Conservation (phyloP, 2,329 filamentous ascomycete species). For the Nannizzia gypsea region DNA sequence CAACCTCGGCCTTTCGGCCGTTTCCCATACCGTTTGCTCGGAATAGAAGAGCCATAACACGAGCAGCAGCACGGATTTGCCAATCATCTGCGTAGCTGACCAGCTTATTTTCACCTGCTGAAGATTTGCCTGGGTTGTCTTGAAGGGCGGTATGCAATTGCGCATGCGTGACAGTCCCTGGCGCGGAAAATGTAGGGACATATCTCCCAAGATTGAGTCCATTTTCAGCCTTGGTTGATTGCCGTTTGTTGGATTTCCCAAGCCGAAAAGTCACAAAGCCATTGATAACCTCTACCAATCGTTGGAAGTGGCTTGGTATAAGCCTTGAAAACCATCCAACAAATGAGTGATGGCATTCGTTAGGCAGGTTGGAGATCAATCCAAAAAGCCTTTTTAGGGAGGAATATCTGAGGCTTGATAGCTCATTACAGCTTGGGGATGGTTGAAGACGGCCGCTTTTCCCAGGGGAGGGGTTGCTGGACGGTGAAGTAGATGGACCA, state of each 20-base stretch:
- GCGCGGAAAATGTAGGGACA: slow-evolving; percentile 59
- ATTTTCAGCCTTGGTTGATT: slow-evolving; percentile 46
- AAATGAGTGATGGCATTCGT: slow-evolving; percentile 63
- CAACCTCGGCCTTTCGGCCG: slow-evolving; percentile 28
- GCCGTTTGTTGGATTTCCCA: slow-evolving; percentile 57
- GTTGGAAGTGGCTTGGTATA: slow-evolving; percentile 54
- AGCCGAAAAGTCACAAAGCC: slow-evolving; percentile 74
- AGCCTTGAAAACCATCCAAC: slow-evolving; percentile 68
- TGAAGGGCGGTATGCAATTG: slow-evolving; percentile 68
- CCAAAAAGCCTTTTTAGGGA: slow-evolving; percentile 78
- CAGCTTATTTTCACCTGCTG: slow-evolving; percentile 40
- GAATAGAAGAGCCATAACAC: slow-evolving; percentile 70
- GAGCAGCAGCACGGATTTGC: slow-evolving; percentile 72
- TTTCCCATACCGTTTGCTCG: slow-evolving; percentile 57
- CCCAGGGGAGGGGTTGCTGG: slow-evolving; percentile 15
- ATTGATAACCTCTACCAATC: slow-evolving; percentile 62
- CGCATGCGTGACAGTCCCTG: slow-evolving; percentile 52
- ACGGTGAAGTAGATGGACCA: slow-evolving; percentile 16
- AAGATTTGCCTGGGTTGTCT: slow-evolving; percentile 24
- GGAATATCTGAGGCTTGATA: slow-evolving; percentile 59
- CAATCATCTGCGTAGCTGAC: slow-evolving; percentile 69
- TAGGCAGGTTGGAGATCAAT: slow-evolving; percentile 61
- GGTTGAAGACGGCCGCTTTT: slow-evolving; percentile 22
- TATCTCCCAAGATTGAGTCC: slow-evolving; percentile 46
- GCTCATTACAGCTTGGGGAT: not conserved